phyloP scores from a whole-genome alignment of 2,329 filamentous ascomycete genomes.

The Paecilomyces sp. region DNA sequence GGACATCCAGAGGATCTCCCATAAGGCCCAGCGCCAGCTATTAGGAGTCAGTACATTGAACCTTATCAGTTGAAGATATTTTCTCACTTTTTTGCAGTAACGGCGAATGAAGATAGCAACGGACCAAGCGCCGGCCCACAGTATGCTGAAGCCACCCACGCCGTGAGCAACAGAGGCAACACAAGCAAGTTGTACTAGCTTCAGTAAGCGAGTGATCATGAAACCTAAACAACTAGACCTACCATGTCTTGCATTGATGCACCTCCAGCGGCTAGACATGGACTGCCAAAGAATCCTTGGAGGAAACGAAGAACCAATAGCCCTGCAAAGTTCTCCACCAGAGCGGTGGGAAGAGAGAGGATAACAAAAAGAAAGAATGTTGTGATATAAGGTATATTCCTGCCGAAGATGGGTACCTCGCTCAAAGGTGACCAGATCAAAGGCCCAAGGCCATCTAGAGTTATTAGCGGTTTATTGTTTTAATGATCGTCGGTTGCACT shows the following conservation, averaged over 20 bases:
- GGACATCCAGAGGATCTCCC: conserved; percentile 57
- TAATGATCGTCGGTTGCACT: conserved; percentile 7
- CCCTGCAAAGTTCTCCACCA: conserved; percentile 55
- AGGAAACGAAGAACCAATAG: conserved; percentile 60
- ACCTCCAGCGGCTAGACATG: conserved; percentile 53
- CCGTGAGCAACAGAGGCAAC: conserved; percentile 51
- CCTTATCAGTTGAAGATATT: neutral
- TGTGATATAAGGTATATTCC: conserved; percentile 59
- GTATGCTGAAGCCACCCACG: conserved; percentile 45
- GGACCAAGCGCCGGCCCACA: conserved; percentile 54
- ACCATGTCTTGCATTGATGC: conserved; percentile 36
- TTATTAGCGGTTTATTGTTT: neutral
- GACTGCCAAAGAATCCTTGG: conserved; percentile 59
- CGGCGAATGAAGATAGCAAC: conserved; percentile 54
- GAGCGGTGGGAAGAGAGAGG: conserved; percentile 56
- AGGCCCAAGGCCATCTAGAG: conserved; percentile 51
- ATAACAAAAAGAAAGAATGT: conserved; percentile 63
- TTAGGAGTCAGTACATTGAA: neutral
- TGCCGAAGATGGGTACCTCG: conserved; percentile 59
- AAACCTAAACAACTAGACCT: neutral
- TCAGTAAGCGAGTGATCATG: neutral
- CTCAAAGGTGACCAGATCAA: conserved; percentile 58
- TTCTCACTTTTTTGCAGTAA: conserved; percentile 29
- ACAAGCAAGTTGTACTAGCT: conserved; percentile 43
- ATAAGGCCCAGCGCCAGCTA: conserved; percentile 52